Conservation (phyloP, 139 green algal species). For the Eudorina sp. region DNA sequence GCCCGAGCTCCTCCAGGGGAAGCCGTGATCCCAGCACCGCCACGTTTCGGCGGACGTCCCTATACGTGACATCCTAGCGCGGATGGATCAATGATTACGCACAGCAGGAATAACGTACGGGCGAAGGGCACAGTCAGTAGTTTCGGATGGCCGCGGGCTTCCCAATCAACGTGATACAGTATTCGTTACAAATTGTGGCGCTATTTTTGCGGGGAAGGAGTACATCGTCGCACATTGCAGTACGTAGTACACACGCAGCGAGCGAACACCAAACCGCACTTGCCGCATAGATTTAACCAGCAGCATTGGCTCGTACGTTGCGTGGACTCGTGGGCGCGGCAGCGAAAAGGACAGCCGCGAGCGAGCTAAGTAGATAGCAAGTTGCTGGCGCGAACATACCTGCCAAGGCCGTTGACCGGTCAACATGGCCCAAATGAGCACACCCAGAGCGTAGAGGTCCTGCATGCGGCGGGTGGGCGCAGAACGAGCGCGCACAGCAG, state of each 20-base stretch:
- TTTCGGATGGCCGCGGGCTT: no score
- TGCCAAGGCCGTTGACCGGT: neutral
- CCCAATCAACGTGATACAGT: neutral
- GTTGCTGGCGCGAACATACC: no score
- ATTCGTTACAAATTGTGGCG: neutral
- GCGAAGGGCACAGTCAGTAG: no score
- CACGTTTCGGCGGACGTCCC: neutral
- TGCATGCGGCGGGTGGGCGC: no score
- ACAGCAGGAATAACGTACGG: no score
- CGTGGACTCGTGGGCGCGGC: neutral
- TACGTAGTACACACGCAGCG: no score
- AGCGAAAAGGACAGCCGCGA: no score
- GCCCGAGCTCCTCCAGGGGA: neutral
- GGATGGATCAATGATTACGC: no score
- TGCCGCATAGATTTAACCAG: neutral
- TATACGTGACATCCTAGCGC: no score
- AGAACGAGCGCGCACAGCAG: no score
- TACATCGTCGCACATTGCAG: neutral
- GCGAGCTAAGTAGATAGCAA: no score
- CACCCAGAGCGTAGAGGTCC: conserved; percentile 6
- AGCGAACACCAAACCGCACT: no score
- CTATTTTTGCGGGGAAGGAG: neutral
- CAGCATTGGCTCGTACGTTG: neutral
- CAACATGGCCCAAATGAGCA: conserved; percentile 6
- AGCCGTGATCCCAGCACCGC: neutral